Percentiles rank a stretch among this genome's conserved stretches.
Evolutionary conservation across 139 green algal species (phyloP).

Genomic region (Chlamydomonas urium): DNA sequence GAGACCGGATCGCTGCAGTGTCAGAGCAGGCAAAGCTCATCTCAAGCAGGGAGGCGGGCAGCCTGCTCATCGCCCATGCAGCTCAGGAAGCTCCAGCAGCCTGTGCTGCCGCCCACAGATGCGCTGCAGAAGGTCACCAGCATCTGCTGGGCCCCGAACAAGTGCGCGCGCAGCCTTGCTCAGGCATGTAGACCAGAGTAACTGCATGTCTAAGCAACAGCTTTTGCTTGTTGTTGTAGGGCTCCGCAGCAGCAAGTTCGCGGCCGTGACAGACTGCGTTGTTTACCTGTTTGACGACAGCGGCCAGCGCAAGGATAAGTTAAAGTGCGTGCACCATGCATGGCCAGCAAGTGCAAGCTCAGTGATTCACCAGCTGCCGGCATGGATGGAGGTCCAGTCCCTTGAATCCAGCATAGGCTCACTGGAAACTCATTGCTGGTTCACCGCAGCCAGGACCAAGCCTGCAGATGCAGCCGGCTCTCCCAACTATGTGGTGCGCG

Average conservation of each 20-base stretch:
- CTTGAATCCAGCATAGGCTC: too few relatives aligned
- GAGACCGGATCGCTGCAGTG: too few relatives aligned
- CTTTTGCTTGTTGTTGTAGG: background rate
- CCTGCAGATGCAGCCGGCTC: constrained; percentile 27
- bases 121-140: constrained; percentile 59
- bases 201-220: background rate
- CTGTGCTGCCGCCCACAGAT: constrained; percentile 48
- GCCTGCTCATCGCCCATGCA: too few relatives aligned
- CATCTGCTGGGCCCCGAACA: constrained; percentile 67
- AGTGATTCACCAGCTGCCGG: too few relatives aligned
- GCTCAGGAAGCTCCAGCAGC: too few relatives aligned
- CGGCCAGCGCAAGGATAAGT: constrained; percentile 78
- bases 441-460: constrained; percentile 63
- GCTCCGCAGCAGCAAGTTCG: constrained; percentile 56
- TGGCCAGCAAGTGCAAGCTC: too few relatives aligned
- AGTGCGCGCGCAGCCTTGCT: constrained; percentile 30
- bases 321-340: constrained; percentile 54
- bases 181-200: background rate
- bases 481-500: constrained; percentile 59
- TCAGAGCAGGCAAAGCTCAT: too few relatives aligned
- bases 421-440: constrained; percentile 33
- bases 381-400: too few relatives aligned
- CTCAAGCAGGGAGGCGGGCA: too few relatives aligned
- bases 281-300: constrained; percentile 82
- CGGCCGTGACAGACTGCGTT: constrained; percentile 70